Evolutionary conservation across 495 filamentous ascomycete genomes (phyloP).

Genomic region (Parathielavia hyrcaniae): DNA sequence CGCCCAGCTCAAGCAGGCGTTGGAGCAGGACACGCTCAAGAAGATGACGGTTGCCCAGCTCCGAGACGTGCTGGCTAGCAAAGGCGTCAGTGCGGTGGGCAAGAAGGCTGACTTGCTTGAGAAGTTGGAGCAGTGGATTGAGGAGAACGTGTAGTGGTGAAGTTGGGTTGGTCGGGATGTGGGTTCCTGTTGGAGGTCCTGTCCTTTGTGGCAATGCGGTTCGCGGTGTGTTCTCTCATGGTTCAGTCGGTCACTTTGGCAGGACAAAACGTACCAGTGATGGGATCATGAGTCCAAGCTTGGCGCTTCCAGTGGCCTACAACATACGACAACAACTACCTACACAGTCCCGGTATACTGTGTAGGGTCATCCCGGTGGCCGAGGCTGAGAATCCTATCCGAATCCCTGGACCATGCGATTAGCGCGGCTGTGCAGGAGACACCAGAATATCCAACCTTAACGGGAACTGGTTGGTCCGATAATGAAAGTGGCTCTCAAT

Average conservation of each 20-base stretch:
- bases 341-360: too few relatives aligned
- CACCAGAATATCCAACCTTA: too few relatives aligned
- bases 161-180: background rate
- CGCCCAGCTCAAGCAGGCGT: conserved; percentile 51
- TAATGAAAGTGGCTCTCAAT: too few relatives aligned
- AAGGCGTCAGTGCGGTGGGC: conserved; percentile 55
- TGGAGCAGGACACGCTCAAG: conserved; percentile 53
- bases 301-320: too few relatives aligned
- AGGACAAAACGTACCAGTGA: background rate
- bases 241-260: background rate
- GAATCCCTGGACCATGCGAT: too few relatives aligned
- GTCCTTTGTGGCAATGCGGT: background rate
- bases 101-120: conserved; percentile 79
- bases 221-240: background rate
- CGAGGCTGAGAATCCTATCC: too few relatives aligned
- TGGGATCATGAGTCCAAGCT: too few relatives aligned
- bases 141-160: conserved; percentile 41
- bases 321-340: too few relatives aligned
- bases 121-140: conserved; percentile 69
- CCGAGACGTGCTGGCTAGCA: conserved; percentile 59
- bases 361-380: too few relatives aligned
- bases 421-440: too few relatives aligned
- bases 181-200: background rate
- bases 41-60: conserved; percentile 69
- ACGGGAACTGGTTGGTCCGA: too few relatives aligned